Evolutionary conservation across 2,329 filamentous ascomycete species (phyloP), one percentile per base, ranked within the genome.

Genomic region (Pseudocercospora fuligena): DNA sequence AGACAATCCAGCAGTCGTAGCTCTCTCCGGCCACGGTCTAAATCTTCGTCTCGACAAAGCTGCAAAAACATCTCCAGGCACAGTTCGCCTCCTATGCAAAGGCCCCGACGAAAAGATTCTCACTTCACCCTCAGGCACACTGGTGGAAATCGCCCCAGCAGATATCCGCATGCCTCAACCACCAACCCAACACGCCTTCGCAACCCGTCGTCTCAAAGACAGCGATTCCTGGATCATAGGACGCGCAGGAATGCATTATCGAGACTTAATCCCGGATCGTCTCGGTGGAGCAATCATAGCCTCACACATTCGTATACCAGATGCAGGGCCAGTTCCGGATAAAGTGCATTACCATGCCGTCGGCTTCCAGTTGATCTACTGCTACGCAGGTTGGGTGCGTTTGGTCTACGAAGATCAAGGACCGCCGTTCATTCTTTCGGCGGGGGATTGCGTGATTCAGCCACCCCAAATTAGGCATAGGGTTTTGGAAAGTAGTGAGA

Each of bases 261-360:
- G 66, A 5, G 66, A 68, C 40, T 60, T 68, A 0, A 68, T 68
- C 11, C 60, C 66, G 4, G 61, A 64, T 7, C 63, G 66, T 23
- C 64, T 68, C 8, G 66, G 66, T 2, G 66, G 66, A n/a, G 64
- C 66, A 2, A 68, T 68, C 56, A 68, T 68, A 27, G 66, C 66
- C 31, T 68, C 66, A 16, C 66, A 68, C 12, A 68, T 68, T 16
- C 64, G 66, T 0, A 68, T 68, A 5, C 66, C 66, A 23, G 27
- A 66, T 16, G 66, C 66, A 5, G 66, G 66, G 1, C 66, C 66
- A 2, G 66, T 68, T 8, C 63, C 64, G 3, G 66, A 68, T 16
- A 60, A 64, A 3, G 66, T 68, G 1, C 66, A 68, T 33, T 68
- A 66, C 57, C 66, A 68, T 21, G 60, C 60, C 3, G 57, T 68